Evolutionary conservation across 306 rosid species (phyloP), one percentile per base, ranked within the genome.

Genomic region (Prunus kanzakura): DNA sequence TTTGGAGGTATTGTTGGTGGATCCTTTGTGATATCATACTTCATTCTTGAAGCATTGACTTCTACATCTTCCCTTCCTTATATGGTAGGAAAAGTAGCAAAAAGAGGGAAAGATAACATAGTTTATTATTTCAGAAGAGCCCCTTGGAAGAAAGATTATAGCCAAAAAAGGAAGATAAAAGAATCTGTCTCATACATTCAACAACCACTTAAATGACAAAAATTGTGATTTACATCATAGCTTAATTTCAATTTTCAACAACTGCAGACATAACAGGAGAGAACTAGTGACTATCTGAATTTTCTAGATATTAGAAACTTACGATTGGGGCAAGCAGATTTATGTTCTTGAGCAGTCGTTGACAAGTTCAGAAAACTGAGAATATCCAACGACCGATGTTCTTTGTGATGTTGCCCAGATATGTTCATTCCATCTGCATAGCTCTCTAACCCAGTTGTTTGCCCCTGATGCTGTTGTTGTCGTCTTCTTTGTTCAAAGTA

Each of bases 401-500:
- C 91, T 71, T 83, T 89, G 63, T 49, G 82, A 78, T 58, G 76
- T 32, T 90, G 81, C 71, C 76, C 85, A 67, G 79, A 75, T 55
- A 67, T 32, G 47, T 83, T 85, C 38, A 66, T 25, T 27, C 81
- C 79, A 72, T 84, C 86, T 4, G 71, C 74, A 58, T 54, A 71
- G 73, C 74, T 81, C 84, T 87, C 93, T 43, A 81, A 78, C 9
- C 80, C 89, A 64, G 46, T 78, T 64, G 86, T 78, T 68, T 74
- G 91, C 83, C 72, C 81, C 78, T 84, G 88, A 73, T 80, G 86
- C 76, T 94, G 93, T 43, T 80, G 85, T 38, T 84, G 91, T 50
- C 90, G 89, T 82, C 83, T 95, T 87, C 85, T 89, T 89, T 95
- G 98, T 80, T 95, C 97, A 62, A 95, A 92, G 79, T 90, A 92